Conservation (phyloP, 139 green algal genomes). For the Tetraselmis striata region DNA sequence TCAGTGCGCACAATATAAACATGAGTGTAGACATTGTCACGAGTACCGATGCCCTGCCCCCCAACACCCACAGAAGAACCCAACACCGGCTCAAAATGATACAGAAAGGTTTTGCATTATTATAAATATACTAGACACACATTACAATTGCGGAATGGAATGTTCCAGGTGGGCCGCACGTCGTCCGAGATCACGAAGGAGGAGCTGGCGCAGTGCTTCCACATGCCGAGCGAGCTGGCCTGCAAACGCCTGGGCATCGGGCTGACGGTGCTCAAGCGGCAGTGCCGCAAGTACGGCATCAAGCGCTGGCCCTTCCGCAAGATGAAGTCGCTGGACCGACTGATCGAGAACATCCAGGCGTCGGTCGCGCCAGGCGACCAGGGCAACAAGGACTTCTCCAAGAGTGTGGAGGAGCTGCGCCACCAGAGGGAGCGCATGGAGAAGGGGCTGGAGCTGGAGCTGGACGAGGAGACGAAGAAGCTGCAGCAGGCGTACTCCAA, state of each 20-base stretch:
- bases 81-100: too few relatives aligned
- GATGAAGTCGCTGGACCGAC: conserved; percentile 44
- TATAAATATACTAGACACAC: too few relatives aligned
- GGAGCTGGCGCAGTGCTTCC: conserved; percentile 37
- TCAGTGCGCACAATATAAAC: too few relatives aligned
- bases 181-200: neutral
- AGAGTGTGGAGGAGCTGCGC: conserved; percentile 22
- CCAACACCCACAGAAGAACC: too few relatives aligned
- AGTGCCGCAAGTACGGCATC: conserved; percentile 55
- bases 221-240: conserved; percentile 53
- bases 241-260: conserved; percentile 45
- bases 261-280: conserved; percentile 59
- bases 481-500: conserved; percentile 28
- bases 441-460: conserved; percentile 17
- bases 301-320: conserved; percentile 60
- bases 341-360: conserved; percentile 40
- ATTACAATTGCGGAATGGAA: too few relatives aligned
- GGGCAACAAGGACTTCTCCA: neutral
- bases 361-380: neutral
- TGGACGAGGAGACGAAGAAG: conserved; percentile 25
- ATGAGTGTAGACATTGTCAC: too few relatives aligned
- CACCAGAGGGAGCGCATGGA: conserved; percentile 20
- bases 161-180: neutral
- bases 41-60: too few relatives aligned
- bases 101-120: too few relatives aligned